Evolutionary conservation across 192 early-diverging fungal genomes (phyloP).

Genomic region (Coemansia sp.): DNA sequence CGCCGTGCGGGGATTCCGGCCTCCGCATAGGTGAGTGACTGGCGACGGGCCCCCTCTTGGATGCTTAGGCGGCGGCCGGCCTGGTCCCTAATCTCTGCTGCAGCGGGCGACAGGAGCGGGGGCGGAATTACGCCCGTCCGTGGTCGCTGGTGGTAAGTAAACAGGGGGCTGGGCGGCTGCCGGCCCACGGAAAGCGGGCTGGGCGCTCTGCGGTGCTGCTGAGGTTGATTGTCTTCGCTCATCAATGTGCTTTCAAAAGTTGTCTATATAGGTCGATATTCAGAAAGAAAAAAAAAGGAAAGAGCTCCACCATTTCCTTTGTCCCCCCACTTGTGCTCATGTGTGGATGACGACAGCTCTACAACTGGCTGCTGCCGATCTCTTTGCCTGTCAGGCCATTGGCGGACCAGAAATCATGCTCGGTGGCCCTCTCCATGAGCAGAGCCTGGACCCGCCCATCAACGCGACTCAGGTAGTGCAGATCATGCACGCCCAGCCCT

Average conservation of each 20-base stretch:
- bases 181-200: neutral
- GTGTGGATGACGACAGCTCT: neutral
- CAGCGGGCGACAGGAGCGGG: neutral
- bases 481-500: slow-evolving; percentile 57
- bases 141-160: slow-evolving; percentile 1
- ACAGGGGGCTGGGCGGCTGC: neutral
- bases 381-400: slow-evolving; percentile 10
- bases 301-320: neutral
- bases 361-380: neutral
- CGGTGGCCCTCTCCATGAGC: slow-evolving; percentile 21
- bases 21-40: slow-evolving; percentile 33
- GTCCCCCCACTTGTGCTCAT: neutral
- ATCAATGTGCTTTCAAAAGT: neutral
- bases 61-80: slow-evolving; percentile 12
- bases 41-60: slow-evolving; percentile 7
- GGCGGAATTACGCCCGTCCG: neutral
- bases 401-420: slow-evolving; percentile 37
- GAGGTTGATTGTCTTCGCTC: neutral
- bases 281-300: neutral
- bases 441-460: slow-evolving; percentile 10
- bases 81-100: neutral
- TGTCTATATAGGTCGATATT: neutral
- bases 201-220: neutral
- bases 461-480: slow-evolving; percentile 48
- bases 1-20: slow-evolving; percentile 19